Conservation (phyloP, 306 rosid genomes). For the Heteromeles arbutifolia region DNA sequence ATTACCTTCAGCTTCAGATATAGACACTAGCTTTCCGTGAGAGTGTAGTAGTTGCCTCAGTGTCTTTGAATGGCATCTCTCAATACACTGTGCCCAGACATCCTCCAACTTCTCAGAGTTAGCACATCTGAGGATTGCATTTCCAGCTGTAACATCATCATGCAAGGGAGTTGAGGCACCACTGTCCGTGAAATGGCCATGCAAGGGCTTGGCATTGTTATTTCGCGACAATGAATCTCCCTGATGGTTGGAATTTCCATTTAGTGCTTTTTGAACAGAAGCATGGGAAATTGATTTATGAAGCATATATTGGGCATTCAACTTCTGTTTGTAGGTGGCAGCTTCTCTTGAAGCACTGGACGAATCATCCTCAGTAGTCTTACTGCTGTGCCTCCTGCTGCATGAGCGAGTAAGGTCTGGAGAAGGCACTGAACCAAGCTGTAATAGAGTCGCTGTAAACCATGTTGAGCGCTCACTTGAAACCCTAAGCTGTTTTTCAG, state of each 20-base stretch:
- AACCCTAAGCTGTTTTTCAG: slow-evolving; percentile 87
- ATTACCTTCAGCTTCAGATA: slow-evolving; percentile 85
- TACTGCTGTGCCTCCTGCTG: slow-evolving; percentile 84
- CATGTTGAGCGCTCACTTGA: slow-evolving; percentile 96
- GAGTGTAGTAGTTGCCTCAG: slow-evolving; percentile 69
- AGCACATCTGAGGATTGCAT: slow-evolving; percentile 48
- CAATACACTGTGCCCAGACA: slow-evolving; percentile 77
- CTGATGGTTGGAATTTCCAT: slow-evolving; percentile 37
- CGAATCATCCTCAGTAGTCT: slow-evolving; percentile 69
- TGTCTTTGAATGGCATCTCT: slow-evolving; percentile 87
- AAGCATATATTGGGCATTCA: slow-evolving; percentile 48
- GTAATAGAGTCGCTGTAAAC: slow-evolving; percentile 93
- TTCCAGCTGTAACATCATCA: slow-evolving; percentile 47
- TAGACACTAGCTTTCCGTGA: slow-evolving; percentile 90
- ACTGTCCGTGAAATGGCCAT: slow-evolving; percentile 40
- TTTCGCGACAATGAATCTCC: slow-evolving; percentile 36
- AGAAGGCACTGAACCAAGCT: slow-evolving; percentile 84
- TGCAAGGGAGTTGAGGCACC: slow-evolving; percentile 49
- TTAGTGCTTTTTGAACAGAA: slow-evolving; percentile 39
- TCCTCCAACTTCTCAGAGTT: slow-evolving; percentile 59
- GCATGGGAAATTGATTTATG: slow-evolving; percentile 44
- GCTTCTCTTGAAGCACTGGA: slow-evolving; percentile 74
- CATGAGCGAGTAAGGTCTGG: slow-evolving; percentile 69
- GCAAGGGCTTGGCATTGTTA: slow-evolving; percentile 47
- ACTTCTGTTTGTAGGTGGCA: slow-evolving; percentile 40